phyloP scores from a whole-genome alignment of 2,329 filamentous ascomycete genomes.

The Diaporthe citri region DNA sequence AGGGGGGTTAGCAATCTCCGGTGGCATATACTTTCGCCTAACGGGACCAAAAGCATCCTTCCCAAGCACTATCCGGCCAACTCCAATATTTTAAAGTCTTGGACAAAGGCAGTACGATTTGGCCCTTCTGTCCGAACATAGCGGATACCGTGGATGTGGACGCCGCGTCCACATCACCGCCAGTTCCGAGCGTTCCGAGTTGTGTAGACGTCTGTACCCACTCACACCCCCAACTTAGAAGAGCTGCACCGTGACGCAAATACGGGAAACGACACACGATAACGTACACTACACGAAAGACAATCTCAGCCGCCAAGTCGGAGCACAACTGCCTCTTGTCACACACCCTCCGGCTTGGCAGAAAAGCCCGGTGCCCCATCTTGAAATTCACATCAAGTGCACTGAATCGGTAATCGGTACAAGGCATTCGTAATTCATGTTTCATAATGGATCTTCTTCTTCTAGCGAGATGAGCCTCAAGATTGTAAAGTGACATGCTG shows the following conservation, averaged over 20 bases:
- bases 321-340: not conserved
- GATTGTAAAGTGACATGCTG: not conserved
- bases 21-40: not conserved
- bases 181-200: not conserved
- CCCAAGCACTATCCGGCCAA: too few species aligned
- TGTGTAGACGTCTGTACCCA: not conserved
- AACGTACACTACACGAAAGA: not conserved
- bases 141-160: not conserved
- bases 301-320: slow-evolving; percentile 2
- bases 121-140: not conserved
- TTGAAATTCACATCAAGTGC: not conserved
- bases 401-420: not conserved
- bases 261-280: not conserved
- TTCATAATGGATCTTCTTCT: not conserved
- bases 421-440: slow-evolving; percentile 7
- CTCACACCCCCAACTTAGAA: too few species aligned
- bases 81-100: not conserved
- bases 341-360: not conserved
- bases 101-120: not conserved
- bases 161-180: too few species aligned
- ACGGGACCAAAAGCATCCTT: not conserved
- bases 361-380: not conserved
- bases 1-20: not conserved
- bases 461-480: slow-evolving; percentile 4
- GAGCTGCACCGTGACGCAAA: not conserved